Evolutionary conservation across 805 yeast species (phyloP).

Genomic region (Deakozyma indianensis): DNA sequence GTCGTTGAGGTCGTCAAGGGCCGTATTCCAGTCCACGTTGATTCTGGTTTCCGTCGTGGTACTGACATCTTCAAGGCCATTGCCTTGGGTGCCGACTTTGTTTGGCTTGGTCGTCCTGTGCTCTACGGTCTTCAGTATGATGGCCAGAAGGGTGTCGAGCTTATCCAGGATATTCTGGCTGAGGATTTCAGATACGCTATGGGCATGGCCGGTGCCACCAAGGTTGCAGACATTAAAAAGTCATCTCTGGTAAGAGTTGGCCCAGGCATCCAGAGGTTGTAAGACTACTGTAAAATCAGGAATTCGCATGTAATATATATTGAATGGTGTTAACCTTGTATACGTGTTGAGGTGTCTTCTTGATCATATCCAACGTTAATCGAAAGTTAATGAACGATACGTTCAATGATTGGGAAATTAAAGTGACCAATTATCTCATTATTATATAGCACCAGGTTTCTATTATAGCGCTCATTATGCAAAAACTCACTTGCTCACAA

Average conservation of each 20-base stretch:
- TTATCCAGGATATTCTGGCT: conserved; percentile 13
- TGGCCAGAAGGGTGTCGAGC: conserved; percentile 51
- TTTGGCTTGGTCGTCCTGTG: conserved; percentile 55
- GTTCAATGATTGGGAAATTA: too few relatives aligned
- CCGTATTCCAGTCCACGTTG: conserved; percentile 44
- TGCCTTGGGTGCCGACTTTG: conserved; percentile 54
- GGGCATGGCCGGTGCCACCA: conserved; percentile 14
- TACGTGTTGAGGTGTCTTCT: too few relatives aligned
- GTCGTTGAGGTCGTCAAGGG: conserved; percentile 25
- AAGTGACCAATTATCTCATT: too few relatives aligned
- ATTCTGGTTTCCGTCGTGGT: conserved; percentile 60
- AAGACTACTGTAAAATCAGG: too few relatives aligned
- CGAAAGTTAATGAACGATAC: too few relatives aligned
- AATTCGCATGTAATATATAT: too few relatives aligned
- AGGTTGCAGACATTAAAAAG: conserved; percentile 7
- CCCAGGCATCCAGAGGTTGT: conserved; percentile 3
- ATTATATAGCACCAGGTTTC: too few relatives aligned
- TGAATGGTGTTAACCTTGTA: too few relatives aligned
- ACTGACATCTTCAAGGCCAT: conserved; percentile 53
- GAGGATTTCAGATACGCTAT: conserved; percentile 13
- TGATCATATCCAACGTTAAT: too few relatives aligned
- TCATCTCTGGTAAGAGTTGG: conserved; percentile 9
- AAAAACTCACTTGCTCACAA: conserved; percentile 29
- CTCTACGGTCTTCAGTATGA: conserved; percentile 51
- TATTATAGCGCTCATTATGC: too few relatives aligned